Evolutionary conservation across 1,139 yeast genomes (phyloP), one percentile per base, ranked within the genome.

Genomic region (Zygosaccharomyces pseudobailii): DNA sequence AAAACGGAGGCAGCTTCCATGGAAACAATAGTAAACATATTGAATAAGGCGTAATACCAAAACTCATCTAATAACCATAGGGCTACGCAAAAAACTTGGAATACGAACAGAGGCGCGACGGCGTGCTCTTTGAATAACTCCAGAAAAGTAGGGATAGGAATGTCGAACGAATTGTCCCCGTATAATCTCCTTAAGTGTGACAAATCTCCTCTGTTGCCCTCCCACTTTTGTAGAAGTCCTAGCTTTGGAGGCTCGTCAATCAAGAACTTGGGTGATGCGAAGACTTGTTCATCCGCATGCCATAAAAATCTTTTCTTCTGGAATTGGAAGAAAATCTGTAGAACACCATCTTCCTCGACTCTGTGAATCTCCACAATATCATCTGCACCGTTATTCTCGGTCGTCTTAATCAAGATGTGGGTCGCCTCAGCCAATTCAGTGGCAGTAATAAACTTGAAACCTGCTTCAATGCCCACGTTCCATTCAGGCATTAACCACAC

Each of bases 61-160:
- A 87, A 86, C 58, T 90, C 97, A 70, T 94, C 98, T 81, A 92
- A 79, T 63, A 88, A 79, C 97, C 97, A 94, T 54, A 94, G 75
- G 13, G 94, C 95, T 47, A 92, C 95, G 64, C 97, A 90, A 67
- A 92, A 92, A 51, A 92, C 78, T 71, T 92, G 99, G 72, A 92
- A 92, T 27, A 92, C 96, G 61, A 92, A 92, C 68, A 94, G 87
- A 8, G 99, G 99, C 9, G 98, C 97, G 40, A 94, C 95, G 5
- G 97, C 98, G 67, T 92, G 98, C 69, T 92, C 98, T 66, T 88
- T 85, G 73, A 92, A 92, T 62, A 92, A 75, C 67, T 92, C 98
- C 53, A 78, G 57, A 62, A 92, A 90, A 1, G 96, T 81, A 41
- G 98, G 99, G 46, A 94, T 79, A 32, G 98, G 98, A 55, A 92